phyloP scores from a whole-genome alignment of 306 rosid species.

The Crataegus laevigata region DNA sequence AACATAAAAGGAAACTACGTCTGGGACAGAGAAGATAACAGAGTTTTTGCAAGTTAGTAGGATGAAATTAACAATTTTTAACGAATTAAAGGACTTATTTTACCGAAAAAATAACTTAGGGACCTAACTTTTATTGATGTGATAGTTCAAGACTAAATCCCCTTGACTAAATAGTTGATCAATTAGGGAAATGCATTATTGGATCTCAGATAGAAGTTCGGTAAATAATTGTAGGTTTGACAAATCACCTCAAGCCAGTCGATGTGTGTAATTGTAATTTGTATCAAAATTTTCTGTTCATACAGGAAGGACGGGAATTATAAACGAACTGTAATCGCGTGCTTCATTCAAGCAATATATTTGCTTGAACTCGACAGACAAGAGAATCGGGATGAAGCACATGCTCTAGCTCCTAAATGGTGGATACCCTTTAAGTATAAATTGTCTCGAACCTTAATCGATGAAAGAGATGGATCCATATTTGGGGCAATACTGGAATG shows the following conservation, averaged over 20 bases:
- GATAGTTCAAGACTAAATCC: no score
- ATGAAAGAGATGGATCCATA: slow-evolving; percentile 85
- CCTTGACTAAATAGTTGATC: neutral
- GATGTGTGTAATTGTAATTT: neutral
- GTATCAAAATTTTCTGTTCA: neutral
- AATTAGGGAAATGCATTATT: neutral
- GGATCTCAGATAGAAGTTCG: neutral
- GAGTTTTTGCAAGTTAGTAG: neutral
- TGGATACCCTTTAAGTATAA: slow-evolving; percentile 95
- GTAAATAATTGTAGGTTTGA: neutral
- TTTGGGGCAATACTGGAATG: slow-evolving; percentile 91
- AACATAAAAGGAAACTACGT: neutral
- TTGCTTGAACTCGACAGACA: slow-evolving; percentile 89
- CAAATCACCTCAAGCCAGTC: neutral
- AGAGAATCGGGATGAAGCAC: slow-evolving; percentile 51
- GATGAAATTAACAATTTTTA: no score
- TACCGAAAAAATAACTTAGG: no score
- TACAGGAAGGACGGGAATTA: slow-evolving; percentile 75
- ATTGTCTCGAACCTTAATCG: slow-evolving; percentile 51
- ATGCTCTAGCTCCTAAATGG: slow-evolving; percentile 87
- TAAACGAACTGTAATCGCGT: slow-evolving; percentile 76
- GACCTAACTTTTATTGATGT: no score
- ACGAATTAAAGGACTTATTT: no score
- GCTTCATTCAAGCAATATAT: slow-evolving; percentile 89
- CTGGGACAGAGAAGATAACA: neutral